A percentile compares a stretch with the other conserved stretches of the same genome.
phyloP scores from a whole-genome alignment of 2,329 filamentous ascomycete genomes.

The Karstenula rhodostoma region DNA sequence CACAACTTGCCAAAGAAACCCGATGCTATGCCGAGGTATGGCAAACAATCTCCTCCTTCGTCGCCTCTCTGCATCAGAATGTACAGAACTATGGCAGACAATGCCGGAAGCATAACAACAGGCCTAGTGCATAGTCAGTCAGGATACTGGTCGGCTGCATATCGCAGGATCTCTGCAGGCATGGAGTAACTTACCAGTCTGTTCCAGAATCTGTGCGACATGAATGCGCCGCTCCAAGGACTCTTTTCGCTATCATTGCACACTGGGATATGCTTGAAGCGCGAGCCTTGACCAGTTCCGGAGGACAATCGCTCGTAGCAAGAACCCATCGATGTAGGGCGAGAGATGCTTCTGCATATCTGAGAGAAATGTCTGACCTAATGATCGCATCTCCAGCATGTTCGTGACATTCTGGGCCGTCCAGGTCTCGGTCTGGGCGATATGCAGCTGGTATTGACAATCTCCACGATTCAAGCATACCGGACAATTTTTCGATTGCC shows the following conservation, averaged over 20 bases:
- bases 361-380: not conserved
- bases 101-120: constrained; percentile 3
- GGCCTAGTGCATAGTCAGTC: not conserved
- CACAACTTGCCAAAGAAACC: constrained; percentile 1
- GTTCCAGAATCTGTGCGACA: not conserved
- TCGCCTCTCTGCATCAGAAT: not conserved
- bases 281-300: not conserved
- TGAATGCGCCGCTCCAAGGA: constrained; percentile 2
- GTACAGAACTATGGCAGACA: not conserved
- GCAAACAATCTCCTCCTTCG: not conserved
- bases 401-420: constrained; percentile 1
- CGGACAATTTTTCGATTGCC: not conserved
- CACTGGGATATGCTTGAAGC: not conserved
- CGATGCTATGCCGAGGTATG: constrained; percentile 2
- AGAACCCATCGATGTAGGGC: constrained; percentile 1
- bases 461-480: not conserved
- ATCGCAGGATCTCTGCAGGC: not conserved
- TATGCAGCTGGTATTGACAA: constrained; percentile 3
- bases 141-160: not conserved
- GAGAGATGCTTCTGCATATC: not conserved
- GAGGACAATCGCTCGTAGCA: not conserved
- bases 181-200: not conserved
- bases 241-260: not conserved
- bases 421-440: not conserved
- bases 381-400: constrained; percentile 4